Evolutionary conservation across 495 filamentous ascomycete genomes (phyloP), one percentile per base, ranked within the genome.

Genomic region (Xylaria venustula): DNA sequence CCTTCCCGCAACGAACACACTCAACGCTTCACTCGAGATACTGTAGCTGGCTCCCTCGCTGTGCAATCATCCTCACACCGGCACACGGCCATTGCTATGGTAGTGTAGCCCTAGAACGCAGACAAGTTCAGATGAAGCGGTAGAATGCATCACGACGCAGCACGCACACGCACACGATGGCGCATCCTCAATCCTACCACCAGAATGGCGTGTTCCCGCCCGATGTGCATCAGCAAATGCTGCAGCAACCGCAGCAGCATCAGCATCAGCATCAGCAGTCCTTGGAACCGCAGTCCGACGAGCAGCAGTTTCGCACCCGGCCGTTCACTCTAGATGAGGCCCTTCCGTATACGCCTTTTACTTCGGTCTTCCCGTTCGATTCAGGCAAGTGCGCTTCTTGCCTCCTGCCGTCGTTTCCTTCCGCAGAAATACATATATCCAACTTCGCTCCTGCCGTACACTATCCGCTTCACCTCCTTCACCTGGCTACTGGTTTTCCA

Each of bases 281-380:
- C 48, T 54, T 52, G 25, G 48, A 34, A 19, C 15, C 47, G 12
- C 59, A 64, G 17, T 12, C 40, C 25, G 15, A 51, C n/a, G 34
- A 36, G 19, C 62, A 44, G 23, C 68, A 59, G 34, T 17, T 52
- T 45, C 65, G 66, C 46, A 57, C 69, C 2, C 65, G 72, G 48
- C 75, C 79, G 0, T 77, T 83, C 63, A 75, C 74, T 1, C 86
- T 98, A 12, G 86, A 90, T 58, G 90, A 98, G 68, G 93, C 93
- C 9, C 78, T 99, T 44, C 91, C 91, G 36, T 97, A 88, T 74
- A 93, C 95, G 15, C 93, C 94, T 2, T 88, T 97, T 72, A 91
- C 90, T 22, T 95, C 91, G 22, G 86, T 97, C 55, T 83, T 93
- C 51, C 88, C 95, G 4, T 96, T 97, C 75, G 87, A 87, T 61